phyloP scores from a whole-genome alignment of 139 green algal species.

The Tetradesmus lagerheimii region DNA sequence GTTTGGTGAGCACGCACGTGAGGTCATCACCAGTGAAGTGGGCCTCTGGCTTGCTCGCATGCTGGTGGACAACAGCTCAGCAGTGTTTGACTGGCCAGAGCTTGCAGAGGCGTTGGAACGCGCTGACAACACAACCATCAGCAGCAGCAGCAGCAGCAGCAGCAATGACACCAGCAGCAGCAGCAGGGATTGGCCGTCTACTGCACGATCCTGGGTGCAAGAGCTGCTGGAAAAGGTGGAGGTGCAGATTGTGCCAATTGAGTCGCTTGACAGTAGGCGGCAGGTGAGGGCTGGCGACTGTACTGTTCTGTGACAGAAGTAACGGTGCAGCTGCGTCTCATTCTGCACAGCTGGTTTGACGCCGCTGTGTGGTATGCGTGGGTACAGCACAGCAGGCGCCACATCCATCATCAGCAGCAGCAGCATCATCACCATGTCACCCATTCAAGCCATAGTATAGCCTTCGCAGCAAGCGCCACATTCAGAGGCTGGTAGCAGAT shows the following conservation, averaged over 20 bases:
- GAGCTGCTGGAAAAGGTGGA: constrained; percentile 51
- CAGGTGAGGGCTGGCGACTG: not conserved
- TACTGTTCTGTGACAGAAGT: too few species aligned
- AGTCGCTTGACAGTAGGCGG: constrained; percentile 16
- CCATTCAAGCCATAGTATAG: too few species aligned
- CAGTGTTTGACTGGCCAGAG: constrained; percentile 57
- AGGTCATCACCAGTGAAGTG: constrained; percentile 75
- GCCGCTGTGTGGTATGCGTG: not conserved
- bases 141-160: not conserved
- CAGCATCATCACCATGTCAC: too few species aligned
- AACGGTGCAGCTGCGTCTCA: not conserved
- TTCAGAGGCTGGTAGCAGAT: too few species aligned
- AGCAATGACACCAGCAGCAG: constrained; percentile 1
- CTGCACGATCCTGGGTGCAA: constrained; percentile 37
- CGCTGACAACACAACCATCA: not conserved
- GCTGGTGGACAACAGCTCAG: constrained; percentile 55
- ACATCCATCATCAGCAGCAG: too few species aligned
- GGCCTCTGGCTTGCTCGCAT: constrained; percentile 60
- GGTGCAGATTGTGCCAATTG: constrained; percentile 43
- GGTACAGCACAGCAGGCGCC: too few species aligned
- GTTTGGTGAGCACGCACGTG: constrained; percentile 73
- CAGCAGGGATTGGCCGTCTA: not conserved
- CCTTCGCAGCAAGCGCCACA: too few species aligned
- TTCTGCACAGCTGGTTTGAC: not conserved
- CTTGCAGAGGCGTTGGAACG: constrained; percentile 38